These are phyloP conservation scores for Dendrostoma leiphaemia DNA, from an alignment of 2,329 filamentous ascomycete genomes.

Conservation along the genomic window DNA sequence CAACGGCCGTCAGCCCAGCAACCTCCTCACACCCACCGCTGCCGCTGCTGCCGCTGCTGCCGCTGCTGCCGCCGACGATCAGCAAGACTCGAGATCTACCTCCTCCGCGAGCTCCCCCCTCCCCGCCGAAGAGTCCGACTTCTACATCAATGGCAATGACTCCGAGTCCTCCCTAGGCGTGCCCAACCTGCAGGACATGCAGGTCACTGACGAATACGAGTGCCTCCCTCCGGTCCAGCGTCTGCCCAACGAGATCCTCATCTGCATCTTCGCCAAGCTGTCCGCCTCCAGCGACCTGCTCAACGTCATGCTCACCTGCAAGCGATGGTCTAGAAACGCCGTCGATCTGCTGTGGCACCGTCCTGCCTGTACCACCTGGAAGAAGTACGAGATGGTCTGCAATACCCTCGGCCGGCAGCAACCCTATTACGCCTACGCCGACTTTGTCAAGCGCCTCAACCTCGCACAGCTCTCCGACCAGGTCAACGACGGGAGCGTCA, in stretches of 20 bases:
- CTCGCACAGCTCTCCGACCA: conserved; percentile 72
- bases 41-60: conserved; percentile 20
- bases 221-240: conserved; percentile 78
- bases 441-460: conserved; percentile 90
- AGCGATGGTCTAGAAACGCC: conserved; percentile 86
- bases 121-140: conserved; percentile 85
- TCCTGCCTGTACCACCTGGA: conserved; percentile 85
- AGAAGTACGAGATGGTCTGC: conserved; percentile 77
- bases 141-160: conserved; percentile 85
- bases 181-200: conserved; percentile 73
- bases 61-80: conserved; percentile 33
- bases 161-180: conserved; percentile 88
- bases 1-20: conserved; percentile 7
- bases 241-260: conserved; percentile 91
- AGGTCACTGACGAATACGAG: conserved; percentile 62
- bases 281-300: conserved; percentile 73
- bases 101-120: conserved; percentile 74
- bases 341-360: conserved; percentile 95
- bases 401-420: conserved; percentile 67
- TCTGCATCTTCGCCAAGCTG: conserved; percentile 86
- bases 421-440: conserved; percentile 86
- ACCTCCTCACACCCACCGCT: conserved; percentile 5
- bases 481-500: conserved; percentile 86
- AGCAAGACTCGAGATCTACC: conserved; percentile 55
- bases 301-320: conserved; percentile 90